Evolutionary conservation across 148 eudicot genomes (phyloP).

Genomic region (Amaranthus palmeri): DNA sequence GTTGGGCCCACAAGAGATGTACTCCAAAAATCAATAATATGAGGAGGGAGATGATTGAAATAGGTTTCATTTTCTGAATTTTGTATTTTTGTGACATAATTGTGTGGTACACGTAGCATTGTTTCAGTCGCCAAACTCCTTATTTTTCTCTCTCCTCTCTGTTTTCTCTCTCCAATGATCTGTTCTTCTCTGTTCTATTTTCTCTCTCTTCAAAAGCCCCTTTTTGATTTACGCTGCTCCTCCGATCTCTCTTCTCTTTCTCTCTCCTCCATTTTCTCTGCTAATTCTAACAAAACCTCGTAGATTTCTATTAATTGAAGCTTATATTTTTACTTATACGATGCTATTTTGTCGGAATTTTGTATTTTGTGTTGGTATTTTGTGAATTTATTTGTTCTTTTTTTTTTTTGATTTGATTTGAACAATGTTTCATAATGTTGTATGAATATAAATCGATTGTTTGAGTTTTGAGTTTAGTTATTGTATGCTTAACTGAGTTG

Average conservation of each 20-base stretch:
- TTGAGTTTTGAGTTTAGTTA: neutral
- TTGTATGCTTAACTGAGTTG: conserved; percentile 41
- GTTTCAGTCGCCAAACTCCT: conserved; percentile 21
- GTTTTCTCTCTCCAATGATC: conserved; percentile 20
- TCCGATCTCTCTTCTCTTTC: conserved; percentile 23
- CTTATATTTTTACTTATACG: neutral
- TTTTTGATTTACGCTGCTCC: conserved; percentile 18
- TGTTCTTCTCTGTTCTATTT: conserved; percentile 9
- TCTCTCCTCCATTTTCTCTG: conserved; percentile 1
- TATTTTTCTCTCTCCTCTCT: neutral
- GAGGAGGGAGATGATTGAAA: neutral
- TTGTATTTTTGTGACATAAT: neutral
- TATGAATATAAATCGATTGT: too few species aligned
- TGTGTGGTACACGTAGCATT: conserved; percentile 18
- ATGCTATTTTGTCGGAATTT: too few species aligned
- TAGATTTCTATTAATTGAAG: conserved; percentile 1
- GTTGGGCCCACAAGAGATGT: too few species aligned
- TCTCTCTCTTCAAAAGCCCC: conserved; percentile 24
- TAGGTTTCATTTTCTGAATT: neutral
- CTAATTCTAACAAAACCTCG: neutral
- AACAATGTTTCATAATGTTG: neutral
- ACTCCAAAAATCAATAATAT: too few species aligned
- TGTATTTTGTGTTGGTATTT: too few species aligned
- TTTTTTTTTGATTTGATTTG: conserved; percentile 5
- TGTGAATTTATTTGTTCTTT: too few species aligned